A percentile compares a stretch with the other conserved stretches of the same genome.
Conservation (phyloP, 2,329 filamentous ascomycete genomes). For the Aspergillus sclerotialis region DNA sequence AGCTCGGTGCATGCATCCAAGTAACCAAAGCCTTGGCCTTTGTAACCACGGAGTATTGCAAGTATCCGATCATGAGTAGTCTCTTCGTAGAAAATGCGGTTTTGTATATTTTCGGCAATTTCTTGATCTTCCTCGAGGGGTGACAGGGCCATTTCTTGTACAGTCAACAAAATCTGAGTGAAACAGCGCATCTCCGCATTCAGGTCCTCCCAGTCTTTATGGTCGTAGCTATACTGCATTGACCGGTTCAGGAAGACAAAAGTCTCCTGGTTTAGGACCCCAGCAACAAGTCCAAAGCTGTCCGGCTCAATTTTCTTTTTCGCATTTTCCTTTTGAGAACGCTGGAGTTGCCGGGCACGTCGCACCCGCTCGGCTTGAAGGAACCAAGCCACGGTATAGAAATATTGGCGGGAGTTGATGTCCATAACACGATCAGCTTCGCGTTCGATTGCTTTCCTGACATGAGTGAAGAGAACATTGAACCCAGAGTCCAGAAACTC, state of each 20-base stretch:
- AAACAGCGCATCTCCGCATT: constrained; percentile 89
- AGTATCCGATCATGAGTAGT: constrained; percentile 83
- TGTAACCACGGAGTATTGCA: constrained; percentile 75
- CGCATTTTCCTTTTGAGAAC: constrained; percentile 41
- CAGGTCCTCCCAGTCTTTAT: constrained; percentile 80
- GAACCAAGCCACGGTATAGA: constrained; percentile 91
- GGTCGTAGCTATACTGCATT: constrained; percentile 71
- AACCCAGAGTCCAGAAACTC: constrained; percentile 94
- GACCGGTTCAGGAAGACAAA: constrained; percentile 81
- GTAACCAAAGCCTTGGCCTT: constrained; percentile 89
- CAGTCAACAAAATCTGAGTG: constrained; percentile 84
- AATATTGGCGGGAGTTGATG: constrained; percentile 76
- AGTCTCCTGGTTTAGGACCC: constrained; percentile 88
- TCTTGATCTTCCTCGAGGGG: constrained; percentile 88
- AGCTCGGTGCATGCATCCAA: constrained; percentile 88
- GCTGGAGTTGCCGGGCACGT: constrained; percentile 51
- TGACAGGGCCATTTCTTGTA: constrained; percentile 85
- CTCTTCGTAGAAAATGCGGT: constrained; percentile 97
- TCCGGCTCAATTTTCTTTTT: constrained; percentile 56
- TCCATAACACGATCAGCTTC: constrained; percentile 75
- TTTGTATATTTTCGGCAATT: constrained; percentile 94
- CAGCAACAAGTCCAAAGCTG: constrained; percentile 79
- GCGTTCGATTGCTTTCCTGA: constrained; percentile 83
- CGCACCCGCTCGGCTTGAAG: constrained; percentile 75
- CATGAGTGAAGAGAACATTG: constrained; percentile 79